Evolutionary conservation across 1,139 yeast species (phyloP).

Genomic region (Diutina rugosa): DNA sequence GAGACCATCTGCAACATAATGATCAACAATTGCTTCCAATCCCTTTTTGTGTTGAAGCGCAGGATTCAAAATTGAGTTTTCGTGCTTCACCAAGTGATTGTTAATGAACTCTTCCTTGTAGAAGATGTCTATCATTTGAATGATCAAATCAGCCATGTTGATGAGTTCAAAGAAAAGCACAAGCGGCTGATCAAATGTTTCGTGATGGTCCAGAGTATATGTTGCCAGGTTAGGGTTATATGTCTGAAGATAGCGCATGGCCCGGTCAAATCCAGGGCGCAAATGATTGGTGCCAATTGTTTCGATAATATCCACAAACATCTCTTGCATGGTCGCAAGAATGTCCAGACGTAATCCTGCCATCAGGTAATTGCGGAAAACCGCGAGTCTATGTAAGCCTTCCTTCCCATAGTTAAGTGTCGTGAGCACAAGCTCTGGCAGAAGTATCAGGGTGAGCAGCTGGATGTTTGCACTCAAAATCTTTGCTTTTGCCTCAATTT

Average conservation of each 20-base stretch:
- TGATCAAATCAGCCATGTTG: constrained; percentile 82
- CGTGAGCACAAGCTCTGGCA: constrained; percentile 26
- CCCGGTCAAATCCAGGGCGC: constrained; percentile 71
- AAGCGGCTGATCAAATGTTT: constrained; percentile 42
- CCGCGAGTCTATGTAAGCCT: constrained; percentile 19
- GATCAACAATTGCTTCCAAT: constrained; percentile 73
- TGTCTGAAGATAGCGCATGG: constrained; percentile 52
- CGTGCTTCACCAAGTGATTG: constrained; percentile 48
- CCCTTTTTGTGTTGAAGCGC: constrained; percentile 70
- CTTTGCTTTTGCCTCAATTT: constrained; percentile 30
- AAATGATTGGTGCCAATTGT: constrained; percentile 64
- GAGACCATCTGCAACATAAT: constrained; percentile 83
- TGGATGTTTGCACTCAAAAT: constrained; percentile 31
- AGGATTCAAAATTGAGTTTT: constrained; percentile 67
- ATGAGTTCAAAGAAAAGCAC: constrained; percentile 82
- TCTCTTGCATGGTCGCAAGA: constrained; percentile 30
- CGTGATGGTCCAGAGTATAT: background rate
- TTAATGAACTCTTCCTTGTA: constrained; percentile 73
- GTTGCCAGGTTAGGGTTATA: constrained; percentile 30
- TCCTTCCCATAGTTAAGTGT: constrained; percentile 26
- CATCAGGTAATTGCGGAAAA: constrained; percentile 22
- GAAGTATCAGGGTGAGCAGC: constrained; percentile 25
- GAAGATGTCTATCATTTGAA: constrained; percentile 86
- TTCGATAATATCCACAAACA: constrained; percentile 56
- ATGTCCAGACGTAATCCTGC: constrained; percentile 19